Evolutionary conservation across 305 asterid species (phyloP).

Genomic region (Withania somnifera): DNA sequence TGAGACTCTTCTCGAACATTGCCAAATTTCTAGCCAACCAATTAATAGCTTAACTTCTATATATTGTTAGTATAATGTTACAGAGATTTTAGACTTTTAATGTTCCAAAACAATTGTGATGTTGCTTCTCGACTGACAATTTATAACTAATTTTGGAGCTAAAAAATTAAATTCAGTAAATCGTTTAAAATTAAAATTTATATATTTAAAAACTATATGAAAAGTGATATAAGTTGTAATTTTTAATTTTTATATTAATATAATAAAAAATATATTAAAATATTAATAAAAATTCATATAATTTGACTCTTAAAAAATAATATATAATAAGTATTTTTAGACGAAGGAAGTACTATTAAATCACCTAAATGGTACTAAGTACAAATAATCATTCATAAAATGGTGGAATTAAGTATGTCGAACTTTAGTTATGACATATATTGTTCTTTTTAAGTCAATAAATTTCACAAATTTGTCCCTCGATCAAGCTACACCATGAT

Average conservation of each 20-base stretch:
- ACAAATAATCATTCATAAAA: background rate
- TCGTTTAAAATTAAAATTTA: background rate
- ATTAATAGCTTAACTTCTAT: background rate
- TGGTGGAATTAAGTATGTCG: background rate
- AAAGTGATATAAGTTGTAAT: background rate
- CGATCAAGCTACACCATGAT: no score
- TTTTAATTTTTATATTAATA: background rate
- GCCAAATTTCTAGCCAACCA: constrained; percentile 12
- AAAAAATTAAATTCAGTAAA: no score
- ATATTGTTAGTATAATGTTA: background rate
- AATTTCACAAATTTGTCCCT: no score
- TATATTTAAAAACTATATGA: background rate
- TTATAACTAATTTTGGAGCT: no score
- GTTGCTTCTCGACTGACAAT: no score
- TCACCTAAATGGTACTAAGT: background rate
- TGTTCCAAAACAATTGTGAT: background rate
- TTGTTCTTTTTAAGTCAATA: background rate
- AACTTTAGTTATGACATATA: background rate
- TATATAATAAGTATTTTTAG: background rate
- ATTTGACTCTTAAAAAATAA: background rate
- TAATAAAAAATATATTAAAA: background rate
- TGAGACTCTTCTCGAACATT: constrained; percentile 20
- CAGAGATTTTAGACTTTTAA: background rate
- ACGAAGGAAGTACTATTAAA: background rate
- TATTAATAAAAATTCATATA: background rate